Base-by-base conservation (phyloP, 257 asterid genomes). In the Plantago major region DNA sequence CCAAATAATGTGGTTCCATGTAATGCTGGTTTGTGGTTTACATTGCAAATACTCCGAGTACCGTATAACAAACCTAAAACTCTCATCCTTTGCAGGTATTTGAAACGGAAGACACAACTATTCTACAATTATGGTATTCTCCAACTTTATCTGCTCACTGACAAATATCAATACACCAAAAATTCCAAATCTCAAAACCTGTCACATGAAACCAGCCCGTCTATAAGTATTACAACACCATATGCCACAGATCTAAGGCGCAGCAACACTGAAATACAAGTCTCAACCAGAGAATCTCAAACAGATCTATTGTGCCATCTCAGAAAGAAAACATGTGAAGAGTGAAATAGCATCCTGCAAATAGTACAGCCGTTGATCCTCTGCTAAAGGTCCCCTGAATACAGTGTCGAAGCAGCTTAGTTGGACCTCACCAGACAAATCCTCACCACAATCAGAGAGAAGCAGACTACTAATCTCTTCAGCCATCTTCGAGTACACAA, bases 401-500 rank as follows among this genome's bases (percentile, higher is more conserved):
- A 84, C 78, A 18, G 96, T 74, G 56, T 76, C 66, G 11, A 80
- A 93, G 78, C 95, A 84, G 67, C 74, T 82, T 46, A 84, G 74
- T 68, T 87, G 97, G 48, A 45, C 78, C 69, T 93, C 95, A 10
- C 72, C 67, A 6, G 81, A 47, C 5, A 79, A 69, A 42, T 79
- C 73, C 64, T 75, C 87, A 6, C 71, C 63, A 19, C 81, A 76
- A 57, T 73, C 85, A 5, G 95, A 81, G 58, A 93, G 78, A 42
- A 89, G 95, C 74, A 84, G 68, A 61, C 71, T 79, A 72, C 83
- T 79, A 16, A 93, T 75, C 76, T 86, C 95, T 73, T 89, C 96
- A 0, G 96, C 95, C 99, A 93, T 93, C 86, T 83, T 93, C 33
- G 95, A 82, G 80, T 58, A 92, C 66, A 83, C 96, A 38, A 73